phyloP scores from a whole-genome alignment of 306 rosid genomes.

The Erythrophleum fordii region DNA sequence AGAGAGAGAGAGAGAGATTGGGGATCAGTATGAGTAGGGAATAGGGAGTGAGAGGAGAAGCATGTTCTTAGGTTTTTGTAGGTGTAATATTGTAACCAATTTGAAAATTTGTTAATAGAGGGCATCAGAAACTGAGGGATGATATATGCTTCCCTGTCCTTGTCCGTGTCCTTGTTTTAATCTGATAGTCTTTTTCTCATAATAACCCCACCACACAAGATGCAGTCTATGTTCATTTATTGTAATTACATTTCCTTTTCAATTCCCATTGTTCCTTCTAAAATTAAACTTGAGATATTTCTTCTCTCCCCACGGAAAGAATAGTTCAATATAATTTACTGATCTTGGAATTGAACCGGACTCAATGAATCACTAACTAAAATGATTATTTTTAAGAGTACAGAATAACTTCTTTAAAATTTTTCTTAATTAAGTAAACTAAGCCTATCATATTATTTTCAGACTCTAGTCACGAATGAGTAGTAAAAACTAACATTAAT shows the following conservation, averaged over 20 bases:
- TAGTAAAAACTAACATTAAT: no score
- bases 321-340: no score
- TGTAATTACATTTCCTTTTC: not conserved
- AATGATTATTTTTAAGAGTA: not conserved
- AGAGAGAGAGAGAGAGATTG: no score
- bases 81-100: not conserved
- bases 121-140: not conserved
- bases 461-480: no score
- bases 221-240: not conserved
- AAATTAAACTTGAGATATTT: no score
- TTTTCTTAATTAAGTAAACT: no score
- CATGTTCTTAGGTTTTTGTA: not conserved
- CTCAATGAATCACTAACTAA: not conserved
- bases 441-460: no score
- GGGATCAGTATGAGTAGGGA: no score
- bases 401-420: no score
- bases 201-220: slow-evolving; percentile 32
- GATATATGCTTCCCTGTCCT: slow-evolving; percentile 4
- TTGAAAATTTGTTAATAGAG: slow-evolving; percentile 17
- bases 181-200: slow-evolving; percentile 26
- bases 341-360: not conserved
- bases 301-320: no score
- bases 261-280: no score
- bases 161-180: slow-evolving; percentile 16
- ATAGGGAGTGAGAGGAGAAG: no score